Evolutionary conservation across 306 rosid genomes (phyloP).

Genomic region (Clitoria ternatea): DNA sequence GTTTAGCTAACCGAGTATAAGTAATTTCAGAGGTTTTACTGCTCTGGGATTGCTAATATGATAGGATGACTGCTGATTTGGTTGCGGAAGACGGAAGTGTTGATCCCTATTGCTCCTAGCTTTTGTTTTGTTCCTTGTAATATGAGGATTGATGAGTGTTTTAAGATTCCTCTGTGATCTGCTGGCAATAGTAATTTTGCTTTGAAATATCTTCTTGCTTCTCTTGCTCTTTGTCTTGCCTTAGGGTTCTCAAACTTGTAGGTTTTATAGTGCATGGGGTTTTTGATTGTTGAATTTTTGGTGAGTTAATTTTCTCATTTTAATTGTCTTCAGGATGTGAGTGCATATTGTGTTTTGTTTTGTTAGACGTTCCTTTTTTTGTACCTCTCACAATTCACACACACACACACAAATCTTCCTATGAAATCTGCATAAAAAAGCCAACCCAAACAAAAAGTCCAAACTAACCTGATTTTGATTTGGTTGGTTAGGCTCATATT

Average conservation of each 20-base stretch:
- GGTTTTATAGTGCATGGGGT: not conserved
- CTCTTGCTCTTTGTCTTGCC: not conserved
- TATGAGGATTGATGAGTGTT: not conserved
- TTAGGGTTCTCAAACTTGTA: not conserved
- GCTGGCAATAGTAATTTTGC: not conserved
- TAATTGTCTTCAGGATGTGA: not conserved
- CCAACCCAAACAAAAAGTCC: not conserved
- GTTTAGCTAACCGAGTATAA: not conserved
- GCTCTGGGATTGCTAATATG: not conserved
- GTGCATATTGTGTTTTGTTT: not conserved
- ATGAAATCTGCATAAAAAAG: not conserved
- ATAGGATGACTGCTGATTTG: not conserved
- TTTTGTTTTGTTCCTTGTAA: not conserved
- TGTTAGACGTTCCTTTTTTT: not conserved
- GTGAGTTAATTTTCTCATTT: not conserved
- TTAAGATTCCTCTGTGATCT: not conserved
- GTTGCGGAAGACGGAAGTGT: not conserved
- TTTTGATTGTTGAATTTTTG: not conserved
- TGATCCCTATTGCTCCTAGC: not conserved
- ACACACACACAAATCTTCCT: not conserved
- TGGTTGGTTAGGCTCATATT: not conserved
- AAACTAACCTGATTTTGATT: not conserved
- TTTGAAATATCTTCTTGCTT: not conserved
- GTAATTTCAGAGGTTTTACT: not conserved
- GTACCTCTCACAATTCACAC: not conserved